phyloP scores from a whole-genome alignment of 108 stramenopile species.

The Nitzschia putrida region DNA sequence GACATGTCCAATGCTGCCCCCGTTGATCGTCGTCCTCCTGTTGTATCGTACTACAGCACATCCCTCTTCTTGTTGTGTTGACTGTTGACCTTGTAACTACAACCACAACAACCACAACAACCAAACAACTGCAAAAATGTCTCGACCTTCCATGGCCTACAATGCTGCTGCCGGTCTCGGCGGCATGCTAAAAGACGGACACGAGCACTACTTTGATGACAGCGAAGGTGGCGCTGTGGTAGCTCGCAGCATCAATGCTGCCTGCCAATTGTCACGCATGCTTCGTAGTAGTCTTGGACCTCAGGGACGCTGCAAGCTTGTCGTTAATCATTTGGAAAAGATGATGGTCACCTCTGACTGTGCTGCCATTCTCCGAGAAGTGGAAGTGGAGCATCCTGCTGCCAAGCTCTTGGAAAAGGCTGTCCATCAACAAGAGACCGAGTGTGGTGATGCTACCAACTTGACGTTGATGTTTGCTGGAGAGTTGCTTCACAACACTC shows the following conservation, averaged over 20 bases:
- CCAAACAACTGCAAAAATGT: slow-evolving; percentile 22
- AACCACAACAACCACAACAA: background rate
- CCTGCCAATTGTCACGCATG: slow-evolving; percentile 91
- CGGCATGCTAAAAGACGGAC: slow-evolving; percentile 89
- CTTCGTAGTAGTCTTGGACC: slow-evolving; percentile 94
- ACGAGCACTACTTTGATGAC: slow-evolving; percentile 62
- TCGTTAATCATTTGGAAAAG: slow-evolving; percentile 98
- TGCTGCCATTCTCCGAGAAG: slow-evolving; percentile 92
- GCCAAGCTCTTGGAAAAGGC: slow-evolving; percentile 95
- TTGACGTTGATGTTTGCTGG: slow-evolving; percentile 93
- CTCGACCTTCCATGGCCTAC: slow-evolving; percentile 76
- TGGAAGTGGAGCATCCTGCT: slow-evolving; percentile 98
- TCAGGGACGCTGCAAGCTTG: slow-evolving; percentile 97
- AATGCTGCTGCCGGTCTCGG: slow-evolving; percentile 84
- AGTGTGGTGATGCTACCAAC: slow-evolving; percentile 96
- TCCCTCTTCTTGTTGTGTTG: too few species aligned
- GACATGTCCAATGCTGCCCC: slow-evolving; percentile 4
- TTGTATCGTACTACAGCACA: too few species aligned
- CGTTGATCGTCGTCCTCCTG: too few species aligned
- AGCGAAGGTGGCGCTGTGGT: slow-evolving; percentile 55
- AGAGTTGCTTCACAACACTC: slow-evolving; percentile 84
- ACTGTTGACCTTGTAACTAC: background rate
- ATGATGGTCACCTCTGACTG: slow-evolving; percentile 97
- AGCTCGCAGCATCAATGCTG: slow-evolving; percentile 93
- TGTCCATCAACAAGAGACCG: slow-evolving; percentile 91